phyloP scores from a whole-genome alignment of 2,329 filamentous ascomycete genomes.

The Apiospora malaysiana region DNA sequence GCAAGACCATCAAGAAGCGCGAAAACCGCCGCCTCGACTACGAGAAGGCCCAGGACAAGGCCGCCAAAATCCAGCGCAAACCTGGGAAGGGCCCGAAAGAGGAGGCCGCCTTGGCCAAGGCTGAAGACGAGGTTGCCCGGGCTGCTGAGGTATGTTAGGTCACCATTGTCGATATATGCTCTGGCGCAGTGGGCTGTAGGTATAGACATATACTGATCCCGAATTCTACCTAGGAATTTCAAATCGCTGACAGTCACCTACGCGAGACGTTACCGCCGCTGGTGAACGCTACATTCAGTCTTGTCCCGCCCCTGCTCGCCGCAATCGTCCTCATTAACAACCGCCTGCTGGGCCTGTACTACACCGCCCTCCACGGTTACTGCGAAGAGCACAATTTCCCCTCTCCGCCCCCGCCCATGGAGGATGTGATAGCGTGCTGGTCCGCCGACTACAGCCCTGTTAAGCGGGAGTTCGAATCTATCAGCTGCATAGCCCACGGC shows the following conservation, averaged over 20 bases:
- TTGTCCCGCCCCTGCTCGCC: slow-evolving; percentile 75
- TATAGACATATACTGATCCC: slow-evolving; percentile 1
- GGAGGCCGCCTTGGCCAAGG: slow-evolving; percentile 71
- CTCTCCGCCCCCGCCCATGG: slow-evolving; percentile 74
- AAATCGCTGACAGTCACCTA: slow-evolving; percentile 76
- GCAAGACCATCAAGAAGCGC: slow-evolving; percentile 84
- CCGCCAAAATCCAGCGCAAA: slow-evolving; percentile 74
- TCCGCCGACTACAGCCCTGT: slow-evolving; percentile 66
- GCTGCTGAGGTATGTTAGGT: slow-evolving; percentile 62
- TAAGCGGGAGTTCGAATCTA: slow-evolving; percentile 69
- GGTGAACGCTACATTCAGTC: slow-evolving; percentile 70
- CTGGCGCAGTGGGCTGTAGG: background rate
- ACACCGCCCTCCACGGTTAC: slow-evolving; percentile 77
- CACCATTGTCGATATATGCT: background rate
- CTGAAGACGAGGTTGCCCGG: slow-evolving; percentile 71
- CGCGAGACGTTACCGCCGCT: slow-evolving; percentile 74
- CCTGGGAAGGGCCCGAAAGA: slow-evolving; percentile 74
- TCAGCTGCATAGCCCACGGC: slow-evolving; percentile 68
- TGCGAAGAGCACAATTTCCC: slow-evolving; percentile 73
- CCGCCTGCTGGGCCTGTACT: slow-evolving; percentile 76
- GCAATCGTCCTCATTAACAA: slow-evolving; percentile 80
- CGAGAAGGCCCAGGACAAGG: slow-evolving; percentile 76
- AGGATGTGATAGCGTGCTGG: slow-evolving; percentile 72
- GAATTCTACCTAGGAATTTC: slow-evolving; percentile 63
- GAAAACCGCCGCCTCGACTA: slow-evolving; percentile 84